These are phyloP conservation scores for Galerina sulciceps DNA, from an alignment of 768 basidiomycete species.

Conservation along the genomic window DNA sequence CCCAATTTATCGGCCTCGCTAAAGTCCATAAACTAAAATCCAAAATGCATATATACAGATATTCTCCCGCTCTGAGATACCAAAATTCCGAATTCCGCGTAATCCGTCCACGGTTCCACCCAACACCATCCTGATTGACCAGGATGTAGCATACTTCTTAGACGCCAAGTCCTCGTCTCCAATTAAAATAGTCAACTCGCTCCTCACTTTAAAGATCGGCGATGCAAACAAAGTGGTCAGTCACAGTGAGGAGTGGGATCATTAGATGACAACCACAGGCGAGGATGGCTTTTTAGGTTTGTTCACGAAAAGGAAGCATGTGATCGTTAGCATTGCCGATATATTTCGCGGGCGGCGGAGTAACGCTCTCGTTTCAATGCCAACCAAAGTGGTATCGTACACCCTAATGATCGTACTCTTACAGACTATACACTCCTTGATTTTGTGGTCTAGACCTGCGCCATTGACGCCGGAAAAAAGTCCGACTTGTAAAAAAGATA, in stretches of 20 bases:
- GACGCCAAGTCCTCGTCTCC: slow-evolving; percentile 39
- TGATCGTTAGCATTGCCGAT: slow-evolving; percentile 40
- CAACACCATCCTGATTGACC: slow-evolving; percentile 47
- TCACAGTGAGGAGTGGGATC: slow-evolving; percentile 52
- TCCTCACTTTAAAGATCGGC: slow-evolving; percentile 44
- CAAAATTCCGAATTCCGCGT: slow-evolving; percentile 43
- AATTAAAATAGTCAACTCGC: slow-evolving; percentile 48
- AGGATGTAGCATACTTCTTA: slow-evolving; percentile 50
- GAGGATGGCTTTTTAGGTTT: slow-evolving; percentile 47
- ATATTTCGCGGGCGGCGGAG: slow-evolving; percentile 29
- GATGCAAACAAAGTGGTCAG: slow-evolving; percentile 37
- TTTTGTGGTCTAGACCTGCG: no score
- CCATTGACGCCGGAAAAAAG: neutral
- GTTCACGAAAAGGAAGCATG: slow-evolving; percentile 50
- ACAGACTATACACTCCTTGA: neutral
- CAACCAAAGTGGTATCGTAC: neutral
- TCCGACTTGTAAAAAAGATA: neutral
- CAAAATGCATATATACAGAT: slow-evolving; percentile 29
- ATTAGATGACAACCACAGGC: slow-evolving; percentile 36
- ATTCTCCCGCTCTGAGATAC: slow-evolving; percentile 46
- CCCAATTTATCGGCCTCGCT: slow-evolving; percentile 47
- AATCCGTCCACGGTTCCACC: slow-evolving; percentile 40
- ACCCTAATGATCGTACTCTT: neutral
- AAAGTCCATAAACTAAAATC: slow-evolving; percentile 32
- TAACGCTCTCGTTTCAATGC: neutral